These are phyloP conservation scores for Phytophthora europaea DNA, from an alignment of 352 stramenopile genomes.

Conservation along the genomic window DNA sequence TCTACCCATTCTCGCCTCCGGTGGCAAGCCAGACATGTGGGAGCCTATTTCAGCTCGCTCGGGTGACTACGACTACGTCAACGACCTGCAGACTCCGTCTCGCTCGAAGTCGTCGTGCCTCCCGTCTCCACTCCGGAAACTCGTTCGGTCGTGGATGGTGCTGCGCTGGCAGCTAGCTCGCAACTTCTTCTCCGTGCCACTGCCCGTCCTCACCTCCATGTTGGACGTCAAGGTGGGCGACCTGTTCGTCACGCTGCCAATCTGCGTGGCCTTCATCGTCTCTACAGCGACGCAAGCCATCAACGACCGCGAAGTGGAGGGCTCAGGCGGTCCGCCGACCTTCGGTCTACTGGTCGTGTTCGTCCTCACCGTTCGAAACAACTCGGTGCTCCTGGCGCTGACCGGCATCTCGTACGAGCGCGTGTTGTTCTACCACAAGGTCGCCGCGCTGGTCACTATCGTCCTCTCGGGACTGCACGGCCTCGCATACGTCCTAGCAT, in stretches of 20 bases:
- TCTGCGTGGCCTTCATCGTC: conserved; percentile 28
- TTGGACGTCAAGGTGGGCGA: conserved; percentile 55
- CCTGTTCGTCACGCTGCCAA: conserved; percentile 39
- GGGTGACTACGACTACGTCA: conserved; percentile 27
- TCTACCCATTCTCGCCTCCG: conserved; percentile 23
- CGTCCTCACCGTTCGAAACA: conserved; percentile 58
- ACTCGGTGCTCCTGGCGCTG: conserved; percentile 49
- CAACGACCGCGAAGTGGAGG: conserved; percentile 21
- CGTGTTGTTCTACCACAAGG: conserved; percentile 62
- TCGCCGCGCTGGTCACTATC: conserved; percentile 44
- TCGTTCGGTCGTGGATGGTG: conserved; percentile 34
- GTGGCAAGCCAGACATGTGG: conserved; percentile 24
- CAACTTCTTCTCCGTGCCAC: conserved; percentile 39
- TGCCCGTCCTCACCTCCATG: conserved; percentile 36
- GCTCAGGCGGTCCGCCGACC: conserved; percentile 32
- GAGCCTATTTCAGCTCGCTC: conserved; percentile 20
- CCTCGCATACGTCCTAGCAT: conserved; percentile 48
- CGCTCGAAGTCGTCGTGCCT: conserved; percentile 1
- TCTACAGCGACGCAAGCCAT: conserved; percentile 28
- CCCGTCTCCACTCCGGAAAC: conserved; percentile 23
- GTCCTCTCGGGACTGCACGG: conserved; percentile 52
- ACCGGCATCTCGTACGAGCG: conserved; percentile 66
- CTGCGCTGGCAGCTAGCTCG: conserved; percentile 38
- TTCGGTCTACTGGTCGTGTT: conserved; percentile 52
- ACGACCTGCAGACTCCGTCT: conserved; percentile 28